phyloP scores from a whole-genome alignment of 179 eudicot species.

The Beta corolliflora region DNA sequence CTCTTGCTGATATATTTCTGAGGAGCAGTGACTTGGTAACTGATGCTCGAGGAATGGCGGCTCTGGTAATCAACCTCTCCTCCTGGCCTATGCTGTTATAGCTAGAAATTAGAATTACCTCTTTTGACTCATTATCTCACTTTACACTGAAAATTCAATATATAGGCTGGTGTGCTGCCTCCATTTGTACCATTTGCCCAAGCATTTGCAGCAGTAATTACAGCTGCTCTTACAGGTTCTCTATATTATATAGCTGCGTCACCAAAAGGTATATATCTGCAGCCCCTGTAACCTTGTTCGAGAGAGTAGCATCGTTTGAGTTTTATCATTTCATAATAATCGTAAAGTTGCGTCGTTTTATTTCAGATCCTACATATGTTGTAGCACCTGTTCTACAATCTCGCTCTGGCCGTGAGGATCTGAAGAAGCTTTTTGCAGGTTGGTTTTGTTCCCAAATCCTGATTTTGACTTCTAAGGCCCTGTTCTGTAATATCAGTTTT shows the following conservation, averaged over 20 bases:
- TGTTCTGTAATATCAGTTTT: too few species aligned
- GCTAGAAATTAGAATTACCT: neutral
- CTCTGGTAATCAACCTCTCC: slow-evolving; percentile 53
- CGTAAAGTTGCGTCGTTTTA: slow-evolving; percentile 7
- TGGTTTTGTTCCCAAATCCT: neutral
- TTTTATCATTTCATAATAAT: neutral
- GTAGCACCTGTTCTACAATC: slow-evolving; percentile 85
- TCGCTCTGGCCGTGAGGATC: slow-evolving; percentile 68
- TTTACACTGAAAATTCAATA: slow-evolving; percentile 1
- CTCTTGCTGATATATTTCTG: slow-evolving; percentile 80
- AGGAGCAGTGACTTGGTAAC: slow-evolving; percentile 64
- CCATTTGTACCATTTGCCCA: slow-evolving; percentile 97
- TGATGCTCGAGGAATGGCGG: slow-evolving; percentile 84
- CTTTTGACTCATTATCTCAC: slow-evolving; percentile 1
- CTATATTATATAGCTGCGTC: slow-evolving; percentile 92
- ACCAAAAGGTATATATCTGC: slow-evolving; percentile 65
- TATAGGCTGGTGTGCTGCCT: slow-evolving; percentile 87
- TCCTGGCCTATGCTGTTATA: neutral
- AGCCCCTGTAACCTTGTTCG: neutral
- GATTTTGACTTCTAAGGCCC: too few species aligned
- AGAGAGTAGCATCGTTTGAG: neutral
- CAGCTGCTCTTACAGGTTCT: slow-evolving; percentile 95
- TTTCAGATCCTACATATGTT: slow-evolving; percentile 89
- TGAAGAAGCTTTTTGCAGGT: slow-evolving; percentile 95
- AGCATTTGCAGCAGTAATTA: slow-evolving; percentile 95